Evolutionary conservation across 2,329 filamentous ascomycete genomes (phyloP), one percentile per base, ranked within the genome.

Genomic region (Parasarocladium wereldwijsianum): DNA sequence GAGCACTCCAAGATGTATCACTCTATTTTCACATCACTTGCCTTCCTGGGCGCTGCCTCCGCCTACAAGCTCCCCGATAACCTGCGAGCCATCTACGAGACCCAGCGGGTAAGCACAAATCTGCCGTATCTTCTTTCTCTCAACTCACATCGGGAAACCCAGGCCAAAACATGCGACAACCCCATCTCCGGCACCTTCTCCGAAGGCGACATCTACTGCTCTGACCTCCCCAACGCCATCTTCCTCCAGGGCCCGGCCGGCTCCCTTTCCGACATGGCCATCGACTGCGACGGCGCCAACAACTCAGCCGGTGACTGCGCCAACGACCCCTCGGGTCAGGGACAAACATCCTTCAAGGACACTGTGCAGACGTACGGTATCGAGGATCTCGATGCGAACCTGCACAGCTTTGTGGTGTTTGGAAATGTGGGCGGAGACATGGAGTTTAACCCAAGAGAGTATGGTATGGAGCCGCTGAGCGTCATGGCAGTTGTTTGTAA

Each of bases 271-370:
- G 62, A 71, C 45, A 68, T 72, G 62, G 67, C 71, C 39, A 54
- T 72, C 32, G 66, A 70, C 48, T 73, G 68, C 40, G 67, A 73
- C 38, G 68, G 68, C 14, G 42, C 51, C 6, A 55, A 64, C 32
- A 44, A 48, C 14, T 51, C 56, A 32, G 58, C 55, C 17, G 58
- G 60, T 2, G 54, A 55, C 23, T 70, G 66, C 38, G 51, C 43
- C 19, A 52, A 47, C 24, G 29, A 32, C 3, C 24, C 23, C 12
- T 61, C 58, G 8, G 44, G 38, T 12, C 26, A 29, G 17, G 26
- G 26, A 7, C 9, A 8, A 18, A 70, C 67, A 1, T 52, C 61
- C 0, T 70, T 70, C 43, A 44, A 52, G 33, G 44, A 52, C 25
- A 46, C 38, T 1, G 40, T 67, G 18, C 36, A 35, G 8, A 31